Percentiles rank a stretch among this genome's conserved stretches.
Conservation (phyloP, 768 basidiomycete species). For the Peribolospora baueri region DNA sequence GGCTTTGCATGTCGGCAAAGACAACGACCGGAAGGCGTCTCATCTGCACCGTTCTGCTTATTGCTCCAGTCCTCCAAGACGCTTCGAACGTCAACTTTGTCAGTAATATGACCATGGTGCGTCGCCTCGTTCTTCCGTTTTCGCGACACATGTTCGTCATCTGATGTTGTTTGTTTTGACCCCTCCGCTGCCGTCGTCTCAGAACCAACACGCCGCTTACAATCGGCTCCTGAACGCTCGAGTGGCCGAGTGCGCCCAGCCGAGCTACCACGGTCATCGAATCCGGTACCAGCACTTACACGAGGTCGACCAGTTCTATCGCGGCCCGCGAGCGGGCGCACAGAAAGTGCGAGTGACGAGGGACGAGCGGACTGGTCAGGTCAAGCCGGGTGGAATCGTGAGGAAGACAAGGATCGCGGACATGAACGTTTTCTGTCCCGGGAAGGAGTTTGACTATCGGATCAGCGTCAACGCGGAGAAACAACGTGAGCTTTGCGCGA, state of each 20-base stretch:
- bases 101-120: conserved; percentile 71
- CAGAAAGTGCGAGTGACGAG: conserved; percentile 7
- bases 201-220: conserved; percentile 70
- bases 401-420: conserved; percentile 64
- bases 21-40: too few species aligned
- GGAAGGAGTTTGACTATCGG: conserved; percentile 65
- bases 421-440: conserved; percentile 66
- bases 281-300: conserved; percentile 53
- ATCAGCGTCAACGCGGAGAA: conserved; percentile 81
- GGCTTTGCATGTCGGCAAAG: too few species aligned
- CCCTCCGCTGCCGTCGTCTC: conserved; percentile 3
- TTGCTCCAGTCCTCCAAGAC: conserved; percentile 41
- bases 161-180: neutral
- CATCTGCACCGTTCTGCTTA: neutral
- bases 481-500: conserved; percentile 33
- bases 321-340: neutral
- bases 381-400: conserved; percentile 31
- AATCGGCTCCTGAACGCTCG: conserved; percentile 69
- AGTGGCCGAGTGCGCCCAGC: conserved; percentile 31
- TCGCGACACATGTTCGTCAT: neutral
- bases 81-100: conserved; percentile 48
- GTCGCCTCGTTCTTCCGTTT: conserved; percentile 14
- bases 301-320: conserved; percentile 57
- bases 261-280: conserved; percentile 30
- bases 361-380: conserved; percentile 23